Evolutionary conservation across 768 basidiomycete species (phyloP), one percentile per base, ranked within the genome.

Genomic region (Hortiboletus flavorubellus): DNA sequence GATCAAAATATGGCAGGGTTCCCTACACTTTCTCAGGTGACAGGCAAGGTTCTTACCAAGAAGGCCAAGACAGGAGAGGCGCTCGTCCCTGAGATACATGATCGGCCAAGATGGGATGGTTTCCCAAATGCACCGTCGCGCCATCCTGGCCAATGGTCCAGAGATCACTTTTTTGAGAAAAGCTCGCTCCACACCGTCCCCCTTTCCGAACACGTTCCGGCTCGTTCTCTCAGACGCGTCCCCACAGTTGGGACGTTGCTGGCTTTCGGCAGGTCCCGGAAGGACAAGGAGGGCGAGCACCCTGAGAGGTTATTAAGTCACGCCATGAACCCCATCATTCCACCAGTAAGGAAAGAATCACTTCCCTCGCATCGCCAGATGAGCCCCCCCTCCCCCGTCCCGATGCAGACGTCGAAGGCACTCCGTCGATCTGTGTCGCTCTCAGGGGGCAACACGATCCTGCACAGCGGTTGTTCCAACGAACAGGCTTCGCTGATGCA

Each of bases 401-500:
- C 49, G 6, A 35, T 0, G 6, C 37, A 33, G 43, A 38, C 16
- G 12, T 49, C 60, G 4, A 55, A 41, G 21, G 33, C 49, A 8
- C 55, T 69, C 12, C 69, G 67, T 43, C 67, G 69, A 33, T 69
- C 68, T 5, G 61, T n/a, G 40, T 69, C 69, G 33, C 63, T 58
- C 12, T 21, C 21, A 21, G 59, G 61, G 15, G 65, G 60, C 5
- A 43, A 58, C 10, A 16, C 21, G 1, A 34, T 35, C 5, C 29
- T 44, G 16, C 34, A 30, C 14, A 1, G 31, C 8, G 23, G 29
- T 9, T 34, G 42, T 23, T n/a, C 16, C 2, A n/a, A 37, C 2
- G 46, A 47, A 3, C 54, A 50, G 11, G 59, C 57, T 39, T 2
- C 56, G 4, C 11, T 69, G 15, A 58, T 60, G 63, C 37, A 51